phyloP scores from a whole-genome alignment of 805 yeast species.

The Candida glaebosa region DNA sequence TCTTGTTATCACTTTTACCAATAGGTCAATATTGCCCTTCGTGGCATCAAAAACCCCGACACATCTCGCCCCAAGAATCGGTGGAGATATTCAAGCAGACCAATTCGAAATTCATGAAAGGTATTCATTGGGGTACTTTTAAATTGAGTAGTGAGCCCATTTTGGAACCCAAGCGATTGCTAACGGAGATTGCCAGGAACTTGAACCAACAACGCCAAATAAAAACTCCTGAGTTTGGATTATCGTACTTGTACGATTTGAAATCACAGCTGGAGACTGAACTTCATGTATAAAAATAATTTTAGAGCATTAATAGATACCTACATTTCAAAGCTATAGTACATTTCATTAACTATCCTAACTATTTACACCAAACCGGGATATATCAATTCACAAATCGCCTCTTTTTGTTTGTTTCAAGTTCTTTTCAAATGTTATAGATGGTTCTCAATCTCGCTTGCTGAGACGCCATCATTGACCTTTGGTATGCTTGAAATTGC shows the following conservation, averaged over 20 bases:
- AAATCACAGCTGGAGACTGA: slow-evolving; percentile 15
- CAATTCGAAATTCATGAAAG: slow-evolving; percentile 61
- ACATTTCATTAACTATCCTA: not conserved
- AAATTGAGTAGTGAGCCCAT: slow-evolving; percentile 84
- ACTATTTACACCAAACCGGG: slow-evolving; percentile 1
- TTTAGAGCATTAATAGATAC: not conserved
- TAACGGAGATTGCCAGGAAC: slow-evolving; percentile 49
- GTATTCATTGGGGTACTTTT: slow-evolving; percentile 97
- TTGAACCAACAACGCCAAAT: slow-evolving; percentile 27
- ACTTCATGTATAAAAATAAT: slow-evolving; percentile 10
- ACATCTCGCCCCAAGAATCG: slow-evolving; percentile 79
- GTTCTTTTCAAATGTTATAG: too few relatives aligned
- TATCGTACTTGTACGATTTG: slow-evolving; percentile 55
- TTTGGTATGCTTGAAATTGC: slow-evolving; percentile 27
- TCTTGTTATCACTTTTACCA: slow-evolving; percentile 68
- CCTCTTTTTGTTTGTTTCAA: too few relatives aligned
- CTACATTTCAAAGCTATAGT: not conserved
- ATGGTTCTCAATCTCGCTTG: slow-evolving; percentile 26
- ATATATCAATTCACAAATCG: slow-evolving; percentile 1
- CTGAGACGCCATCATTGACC: slow-evolving; percentile 27
- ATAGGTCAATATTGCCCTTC: slow-evolving; percentile 95
- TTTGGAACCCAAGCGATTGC: slow-evolving; percentile 69
- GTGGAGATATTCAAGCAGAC: slow-evolving; percentile 62
- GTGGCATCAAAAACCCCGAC: slow-evolving; percentile 92
- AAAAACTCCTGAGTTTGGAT: slow-evolving; percentile 72